phyloP scores from a whole-genome alignment of 768 basidiomycete species.

The Pleurotus giganteus region DNA sequence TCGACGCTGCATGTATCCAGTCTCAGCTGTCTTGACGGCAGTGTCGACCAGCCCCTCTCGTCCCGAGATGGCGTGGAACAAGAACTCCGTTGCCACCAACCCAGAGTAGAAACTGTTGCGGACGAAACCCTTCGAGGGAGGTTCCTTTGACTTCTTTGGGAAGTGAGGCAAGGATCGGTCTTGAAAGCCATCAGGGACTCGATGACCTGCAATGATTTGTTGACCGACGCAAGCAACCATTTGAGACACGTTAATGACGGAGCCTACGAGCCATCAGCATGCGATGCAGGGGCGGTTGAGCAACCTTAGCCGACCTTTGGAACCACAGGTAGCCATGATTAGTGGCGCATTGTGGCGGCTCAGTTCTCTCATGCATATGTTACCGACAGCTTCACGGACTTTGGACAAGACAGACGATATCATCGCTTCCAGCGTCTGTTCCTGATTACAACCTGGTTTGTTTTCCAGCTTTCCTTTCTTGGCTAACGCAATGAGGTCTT shows the following conservation, averaged over 20 bases:
- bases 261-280: constrained; percentile 46
- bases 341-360: constrained; percentile 95
- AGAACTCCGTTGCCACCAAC: constrained; percentile 88
- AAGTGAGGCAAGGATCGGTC: constrained; percentile 99
- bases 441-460: constrained; percentile 96
- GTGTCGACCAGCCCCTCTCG: constrained; percentile 99
- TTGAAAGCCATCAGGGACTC: constrained; percentile 98
- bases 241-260: constrained; percentile 98
- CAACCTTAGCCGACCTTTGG: constrained; percentile 69
- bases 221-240: constrained; percentile 99
- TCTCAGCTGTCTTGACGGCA: constrained; percentile 99
- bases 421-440: constrained; percentile 94
- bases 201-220: constrained; percentile 96
- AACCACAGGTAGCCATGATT: constrained; percentile 99
- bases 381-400: constrained; percentile 94
- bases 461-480: constrained; percentile 93
- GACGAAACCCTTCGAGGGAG: constrained; percentile 97
- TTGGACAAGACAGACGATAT: constrained; percentile 92
- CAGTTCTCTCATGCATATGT: constrained; percentile 98
- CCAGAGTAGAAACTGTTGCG: constrained; percentile 96
- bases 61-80: constrained; percentile 99
- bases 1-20: constrained; percentile 98
- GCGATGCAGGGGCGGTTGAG: background rate
- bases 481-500: constrained; percentile 83
- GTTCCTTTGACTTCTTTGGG: constrained; percentile 93